Base-by-base conservation (phyloP, 331 rosid species). In the Telfairia occidentalis region DNA sequence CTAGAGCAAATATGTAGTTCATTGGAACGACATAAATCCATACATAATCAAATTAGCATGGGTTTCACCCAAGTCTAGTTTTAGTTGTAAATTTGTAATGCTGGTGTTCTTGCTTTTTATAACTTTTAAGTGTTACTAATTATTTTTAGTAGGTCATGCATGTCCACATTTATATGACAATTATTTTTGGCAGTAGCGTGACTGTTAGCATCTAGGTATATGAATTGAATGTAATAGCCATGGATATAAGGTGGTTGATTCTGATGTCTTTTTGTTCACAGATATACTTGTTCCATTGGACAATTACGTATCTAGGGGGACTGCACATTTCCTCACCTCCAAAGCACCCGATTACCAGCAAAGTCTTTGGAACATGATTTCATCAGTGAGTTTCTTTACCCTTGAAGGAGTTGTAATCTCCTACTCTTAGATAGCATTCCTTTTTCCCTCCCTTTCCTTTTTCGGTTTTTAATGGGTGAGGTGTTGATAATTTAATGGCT, bases 221-320 rank as follows among this genome's bases (percentile, higher is more conserved):
- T 46, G 24, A 18, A 45, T 46, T 16, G 42, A 45, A 71, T 48
- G 59, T 48, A 46, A 18, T 48, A 28, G 2, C 40, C 28, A n/a
- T 46, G 60, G 76, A 9, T 28, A 16, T 7, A 6, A 38, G 38
- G 2, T 40, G 38, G 65, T 55, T 74, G 23, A 38, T 74, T 74
- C 53, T 55, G 15, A 35, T 23, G 38, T 48, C 37, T 24, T 63
- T 49, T 12, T 64, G 37, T 77, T 65, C 72, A 77, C 87, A 93
- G 98, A 93, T 83, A 90, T 93, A 77, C 83, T 93, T 77, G 98
- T 93, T 83, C 98, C 98, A 72, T 78, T 93, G 89, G 98, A 90
- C 88, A 93, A 93, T 86, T 93, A 87, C 65, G 79, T 93, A 77
- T 93, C 98, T 40, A 88, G 98, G 79, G 98, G 96, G 60, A 87